Conservation (phyloP, 768 basidiomycete species). For the Coprinopsis marcescibilis region DNA sequence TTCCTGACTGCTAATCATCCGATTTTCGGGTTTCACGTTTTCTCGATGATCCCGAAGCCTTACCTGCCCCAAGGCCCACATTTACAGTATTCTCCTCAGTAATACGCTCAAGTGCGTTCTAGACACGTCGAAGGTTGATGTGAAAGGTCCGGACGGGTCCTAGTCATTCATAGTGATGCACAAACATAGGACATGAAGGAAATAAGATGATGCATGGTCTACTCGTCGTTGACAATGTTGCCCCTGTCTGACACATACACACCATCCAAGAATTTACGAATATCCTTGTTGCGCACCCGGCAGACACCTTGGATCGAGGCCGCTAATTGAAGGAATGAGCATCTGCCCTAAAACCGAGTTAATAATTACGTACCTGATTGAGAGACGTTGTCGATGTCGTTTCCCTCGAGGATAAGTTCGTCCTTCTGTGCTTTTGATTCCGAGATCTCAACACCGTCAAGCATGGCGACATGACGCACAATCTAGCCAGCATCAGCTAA, state of each 20-base stretch:
- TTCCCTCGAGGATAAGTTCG: constrained; percentile 89
- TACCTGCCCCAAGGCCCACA: no score
- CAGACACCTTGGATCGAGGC: constrained; percentile 96
- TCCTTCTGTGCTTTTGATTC: constrained; percentile 94
- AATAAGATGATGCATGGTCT: constrained; percentile 5
- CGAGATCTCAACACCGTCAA: constrained; percentile 74
- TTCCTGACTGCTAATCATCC: no score
- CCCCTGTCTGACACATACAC: constrained; percentile 86
- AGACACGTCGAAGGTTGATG: no score
- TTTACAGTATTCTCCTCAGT: no score
- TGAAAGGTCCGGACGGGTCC: no score
- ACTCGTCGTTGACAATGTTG: constrained; percentile 48
- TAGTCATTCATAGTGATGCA: constrained; percentile 4
- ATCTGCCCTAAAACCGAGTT: not conserved
- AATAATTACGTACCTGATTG: constrained; percentile 66
- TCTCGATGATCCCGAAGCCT: no score
- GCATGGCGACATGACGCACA: constrained; percentile 89
- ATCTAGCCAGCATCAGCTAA: constrained; percentile 41
- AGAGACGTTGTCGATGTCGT: constrained; percentile 95
- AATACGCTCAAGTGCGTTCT: no score
- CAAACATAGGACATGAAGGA: constrained; percentile 7
- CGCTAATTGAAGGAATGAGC: constrained; percentile 36
- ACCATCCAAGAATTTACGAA: constrained; percentile 97
- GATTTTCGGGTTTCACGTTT: no score
- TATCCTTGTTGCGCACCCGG: constrained; percentile 99